Conservation (phyloP, 768 basidiomycete genomes). For the Trametes cingulata region DNA sequence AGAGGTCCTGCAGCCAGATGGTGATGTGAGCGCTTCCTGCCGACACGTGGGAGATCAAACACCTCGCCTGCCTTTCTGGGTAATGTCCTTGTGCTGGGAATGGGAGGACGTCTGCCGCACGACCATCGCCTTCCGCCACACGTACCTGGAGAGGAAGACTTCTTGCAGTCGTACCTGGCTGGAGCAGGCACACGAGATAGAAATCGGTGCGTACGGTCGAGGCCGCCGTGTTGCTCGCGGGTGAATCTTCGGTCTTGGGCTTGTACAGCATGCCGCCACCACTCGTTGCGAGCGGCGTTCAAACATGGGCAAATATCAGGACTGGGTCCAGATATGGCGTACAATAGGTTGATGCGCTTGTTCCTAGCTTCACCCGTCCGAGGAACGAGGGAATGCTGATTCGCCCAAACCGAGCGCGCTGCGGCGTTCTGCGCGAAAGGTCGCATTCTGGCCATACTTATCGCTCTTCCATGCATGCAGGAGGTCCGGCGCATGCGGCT, state of each 20-base stretch:
- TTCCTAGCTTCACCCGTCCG: not conserved
- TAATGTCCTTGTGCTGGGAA: conserved; percentile 27
- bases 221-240: not conserved
- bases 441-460: not conserved
- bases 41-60: conserved; percentile 14
- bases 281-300: not conserved
- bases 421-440: not conserved
- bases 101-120: conserved; percentile 11
- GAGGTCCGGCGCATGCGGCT: not conserved
- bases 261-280: not conserved
- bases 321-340: not conserved
- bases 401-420: not conserved
- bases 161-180: conserved; percentile 14
- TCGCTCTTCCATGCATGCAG: not conserved
- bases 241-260: not conserved
- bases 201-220: not conserved
- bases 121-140: not conserved
- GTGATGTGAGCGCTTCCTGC: conserved; percentile 12
- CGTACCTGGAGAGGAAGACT: conserved; percentile 11
- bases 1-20: conserved; percentile 2
- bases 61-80: conserved; percentile 22
- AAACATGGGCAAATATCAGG: conserved; percentile 3
- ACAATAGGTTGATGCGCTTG: not conserved
- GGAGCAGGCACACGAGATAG: not conserved
- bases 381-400: not conserved